A percentile compares a stretch with the other conserved stretches of the same genome.
These are phyloP conservation scores for Pholiota molesta DNA, from an alignment of 768 basidiomycete genomes.

Conservation along the genomic window DNA sequence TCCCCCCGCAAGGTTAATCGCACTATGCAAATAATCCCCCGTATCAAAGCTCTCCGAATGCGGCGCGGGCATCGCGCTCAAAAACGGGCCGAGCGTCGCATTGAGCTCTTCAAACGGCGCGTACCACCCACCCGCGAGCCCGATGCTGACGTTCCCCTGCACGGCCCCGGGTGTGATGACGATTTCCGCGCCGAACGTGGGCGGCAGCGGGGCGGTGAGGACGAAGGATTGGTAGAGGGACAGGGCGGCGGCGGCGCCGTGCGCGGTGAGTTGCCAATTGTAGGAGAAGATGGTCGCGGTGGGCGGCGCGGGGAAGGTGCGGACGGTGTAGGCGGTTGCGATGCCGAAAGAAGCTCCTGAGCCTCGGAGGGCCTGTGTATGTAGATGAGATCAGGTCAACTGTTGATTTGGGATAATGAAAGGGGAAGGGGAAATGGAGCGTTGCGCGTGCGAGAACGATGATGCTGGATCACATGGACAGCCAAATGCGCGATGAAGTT, in stretches of 20 bases:
- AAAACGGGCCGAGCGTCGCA: conserved; percentile 34
- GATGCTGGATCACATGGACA: background rate
- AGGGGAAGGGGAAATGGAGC: no score
- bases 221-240: conserved; percentile 38
- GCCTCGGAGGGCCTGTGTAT: conserved; percentile 41
- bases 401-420: background rate
- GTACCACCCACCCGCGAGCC: conserved; percentile 41
- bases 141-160: conserved; percentile 32
- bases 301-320: conserved; percentile 40
- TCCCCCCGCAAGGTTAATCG: conserved; percentile 26
- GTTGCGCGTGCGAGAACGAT: background rate
- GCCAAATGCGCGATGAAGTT: background rate
- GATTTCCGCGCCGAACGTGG: conserved; percentile 37
- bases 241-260: conserved; percentile 35
- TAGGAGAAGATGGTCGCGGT: conserved; percentile 43
- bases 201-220: conserved; percentile 32
- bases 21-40: conserved; percentile 29
- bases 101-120: conserved; percentile 31
- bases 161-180: conserved; percentile 32
- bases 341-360: conserved; percentile 44
- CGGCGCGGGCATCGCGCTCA: conserved; percentile 33
- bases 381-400: background rate
- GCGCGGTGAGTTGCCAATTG: conserved; percentile 36
- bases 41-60: conserved; percentile 27
- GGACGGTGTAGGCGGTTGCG: conserved; percentile 39